Evolutionary conservation across 495 filamentous ascomycete species (phyloP), one percentile per base, ranked within the genome.

Genomic region (Platismatia glauca): DNA sequence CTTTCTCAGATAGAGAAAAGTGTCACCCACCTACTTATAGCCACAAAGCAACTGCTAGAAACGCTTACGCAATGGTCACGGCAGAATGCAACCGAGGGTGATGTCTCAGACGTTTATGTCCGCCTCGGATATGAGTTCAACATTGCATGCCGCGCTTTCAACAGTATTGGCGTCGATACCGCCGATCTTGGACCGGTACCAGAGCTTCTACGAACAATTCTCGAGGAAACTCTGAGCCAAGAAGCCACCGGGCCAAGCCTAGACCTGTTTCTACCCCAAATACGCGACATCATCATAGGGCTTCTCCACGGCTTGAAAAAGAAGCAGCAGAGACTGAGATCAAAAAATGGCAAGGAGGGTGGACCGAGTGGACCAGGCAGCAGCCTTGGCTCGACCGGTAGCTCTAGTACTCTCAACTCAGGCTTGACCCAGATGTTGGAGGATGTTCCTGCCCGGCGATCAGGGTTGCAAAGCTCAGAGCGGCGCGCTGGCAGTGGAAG

Each of bases 71-170:
- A 92, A 78, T 98, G 94, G 94, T 97, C 95, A 56, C 88, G 93
- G 31, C 86, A 89, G 61, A 84, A 85, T 65, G 91, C 94, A 57
- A 91, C 90, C 57, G 94, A 98, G 74, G 88, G 85, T 44, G 89
- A 96, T 68, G 94, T 98, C 43, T 96, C 92, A 34, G 94, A 98
- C 73, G 94, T 98, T 66, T 98, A 98, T 71, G 94, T 98, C 50
- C 86, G 95, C 37, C 76, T 98, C 60, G 94, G 95, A 18, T 98
- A 97, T 72, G 94, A 98, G 74, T 98, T 98, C 79, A 98, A 98
- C 73, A 89, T 97, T 75, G 94, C 94, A 11, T 97, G 91, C 74
- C 87, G 94, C 44, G 91, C 94, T 55, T 98, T 98, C 74, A 89
- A 87, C 70, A 89, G 90, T 44, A 97, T 98, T 69, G 92, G 93